Evolutionary conservation across 73 alveolate species (phyloP).

Genomic region (Tetrahymena borealis): DNA sequence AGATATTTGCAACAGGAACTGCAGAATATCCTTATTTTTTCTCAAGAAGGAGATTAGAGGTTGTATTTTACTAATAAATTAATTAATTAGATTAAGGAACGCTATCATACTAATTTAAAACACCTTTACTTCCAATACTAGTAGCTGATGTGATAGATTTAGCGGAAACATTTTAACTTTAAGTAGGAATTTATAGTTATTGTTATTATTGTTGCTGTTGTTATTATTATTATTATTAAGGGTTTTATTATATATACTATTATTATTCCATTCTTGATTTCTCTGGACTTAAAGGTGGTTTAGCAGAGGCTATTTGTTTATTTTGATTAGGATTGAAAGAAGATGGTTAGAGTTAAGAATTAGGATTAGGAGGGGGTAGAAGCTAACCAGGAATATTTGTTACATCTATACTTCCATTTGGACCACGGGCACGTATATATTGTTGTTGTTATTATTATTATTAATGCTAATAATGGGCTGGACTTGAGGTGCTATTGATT

Average conservation of each 20-base stretch:
- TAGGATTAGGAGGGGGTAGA: neutral
- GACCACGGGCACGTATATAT: neutral
- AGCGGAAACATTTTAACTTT: neutral
- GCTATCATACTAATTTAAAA: neutral
- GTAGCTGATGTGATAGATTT: no score
- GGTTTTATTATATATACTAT: neutral
- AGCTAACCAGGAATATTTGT: neutral
- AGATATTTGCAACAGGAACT: neutral
- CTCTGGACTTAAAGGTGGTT: neutral
- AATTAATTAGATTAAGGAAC: neutral
- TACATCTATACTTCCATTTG: neutral
- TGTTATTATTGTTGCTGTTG: neutral
- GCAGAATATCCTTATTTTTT: neutral
- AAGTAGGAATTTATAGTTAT: no score
- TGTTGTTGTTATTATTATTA: neutral
- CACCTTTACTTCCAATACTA: no score
- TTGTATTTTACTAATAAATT: neutral
- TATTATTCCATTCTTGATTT: neutral
- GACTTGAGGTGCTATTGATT: neutral
- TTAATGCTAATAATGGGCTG: neutral
- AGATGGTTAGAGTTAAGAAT: neutral
- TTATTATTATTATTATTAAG: neutral
- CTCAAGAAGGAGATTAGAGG: neutral
- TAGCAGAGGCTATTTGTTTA: neutral
- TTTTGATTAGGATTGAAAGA: neutral